These are phyloP conservation scores for Leccinum variicolor DNA, from an alignment of 768 basidiomycete species.

Conservation along the genomic window DNA sequence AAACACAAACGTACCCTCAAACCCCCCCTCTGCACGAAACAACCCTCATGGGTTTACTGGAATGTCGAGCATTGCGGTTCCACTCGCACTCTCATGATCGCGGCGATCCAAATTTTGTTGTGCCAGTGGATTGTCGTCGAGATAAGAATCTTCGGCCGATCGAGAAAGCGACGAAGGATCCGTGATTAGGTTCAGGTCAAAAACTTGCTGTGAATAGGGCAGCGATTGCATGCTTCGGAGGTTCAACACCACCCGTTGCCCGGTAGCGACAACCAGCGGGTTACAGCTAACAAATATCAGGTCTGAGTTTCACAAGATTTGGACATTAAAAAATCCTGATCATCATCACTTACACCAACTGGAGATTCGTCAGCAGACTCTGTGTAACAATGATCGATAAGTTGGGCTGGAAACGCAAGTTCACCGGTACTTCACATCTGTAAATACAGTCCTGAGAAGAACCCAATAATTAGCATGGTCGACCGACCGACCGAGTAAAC, in stretches of 20 bases:
- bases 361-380: neutral
- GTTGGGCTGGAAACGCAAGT: neutral
- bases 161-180: neutral
- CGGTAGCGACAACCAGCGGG: conserved; percentile 9
- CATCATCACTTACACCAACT: neutral
- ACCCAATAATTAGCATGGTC: neutral
- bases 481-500: neutral
- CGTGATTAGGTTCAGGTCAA: neutral
- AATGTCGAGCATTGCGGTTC: neutral
- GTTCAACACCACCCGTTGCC: conserved; percentile 18
- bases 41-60: neutral
- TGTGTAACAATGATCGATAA: neutral
- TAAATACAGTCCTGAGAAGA: neutral
- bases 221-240: conserved; percentile 1
- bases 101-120: neutral
- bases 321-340: neutral
- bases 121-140: neutral
- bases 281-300: neutral
- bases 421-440: neutral
- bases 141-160: neutral
- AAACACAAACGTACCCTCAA: neutral
- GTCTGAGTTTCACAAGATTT: neutral
- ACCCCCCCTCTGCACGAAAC: neutral
- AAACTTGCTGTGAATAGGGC: neutral
- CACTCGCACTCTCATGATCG: neutral